These are phyloP conservation scores for Cyberlindnera veronae DNA, from an alignment of 805 yeast species.

Conservation along the genomic window DNA sequence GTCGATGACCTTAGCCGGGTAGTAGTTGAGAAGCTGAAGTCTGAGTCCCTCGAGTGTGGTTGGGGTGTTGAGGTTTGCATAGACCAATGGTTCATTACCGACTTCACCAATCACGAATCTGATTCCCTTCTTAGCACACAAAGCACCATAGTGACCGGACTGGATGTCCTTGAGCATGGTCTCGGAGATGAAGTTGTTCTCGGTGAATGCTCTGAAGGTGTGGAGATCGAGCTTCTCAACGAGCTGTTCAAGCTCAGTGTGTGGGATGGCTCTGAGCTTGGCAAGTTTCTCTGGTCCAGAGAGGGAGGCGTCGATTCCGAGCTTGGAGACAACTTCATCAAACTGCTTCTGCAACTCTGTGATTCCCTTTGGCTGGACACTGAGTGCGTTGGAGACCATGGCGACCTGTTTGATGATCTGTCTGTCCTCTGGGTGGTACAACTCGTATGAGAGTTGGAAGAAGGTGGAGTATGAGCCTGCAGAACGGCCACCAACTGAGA, in stretches of 20 bases:
- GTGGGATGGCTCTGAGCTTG: constrained; percentile 22
- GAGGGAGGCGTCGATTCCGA: constrained; percentile 21
- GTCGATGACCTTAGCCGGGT: constrained; percentile 29
- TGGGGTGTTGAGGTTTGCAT: constrained; percentile 33
- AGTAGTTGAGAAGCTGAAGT: constrained; percentile 20
- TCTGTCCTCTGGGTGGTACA: constrained; percentile 36
- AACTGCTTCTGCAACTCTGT: constrained; percentile 29
- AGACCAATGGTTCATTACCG: constrained; percentile 31
- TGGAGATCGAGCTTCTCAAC: constrained; percentile 23
- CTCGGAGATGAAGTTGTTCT: constrained; percentile 33
- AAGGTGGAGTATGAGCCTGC: constrained; percentile 46
- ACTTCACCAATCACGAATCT: constrained; percentile 34
- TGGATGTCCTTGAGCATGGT: constrained; percentile 31
- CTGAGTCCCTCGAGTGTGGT: constrained; percentile 31
- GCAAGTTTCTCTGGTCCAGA: constrained; percentile 14
- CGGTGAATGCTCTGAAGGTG: constrained; percentile 40
- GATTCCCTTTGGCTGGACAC: constrained; percentile 37
- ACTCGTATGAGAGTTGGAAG: constrained; percentile 39
- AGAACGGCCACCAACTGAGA: constrained; percentile 45
- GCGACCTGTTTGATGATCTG: constrained; percentile 38
- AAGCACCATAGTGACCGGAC: constrained; percentile 28
- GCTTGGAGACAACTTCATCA: constrained; percentile 31
- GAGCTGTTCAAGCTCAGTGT: constrained; percentile 3
- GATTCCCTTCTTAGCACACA: constrained; percentile 21
- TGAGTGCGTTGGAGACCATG: constrained; percentile 35